Base-by-base conservation (phyloP, 768 basidiomycete species). In the Tricholomella constricta region DNA sequence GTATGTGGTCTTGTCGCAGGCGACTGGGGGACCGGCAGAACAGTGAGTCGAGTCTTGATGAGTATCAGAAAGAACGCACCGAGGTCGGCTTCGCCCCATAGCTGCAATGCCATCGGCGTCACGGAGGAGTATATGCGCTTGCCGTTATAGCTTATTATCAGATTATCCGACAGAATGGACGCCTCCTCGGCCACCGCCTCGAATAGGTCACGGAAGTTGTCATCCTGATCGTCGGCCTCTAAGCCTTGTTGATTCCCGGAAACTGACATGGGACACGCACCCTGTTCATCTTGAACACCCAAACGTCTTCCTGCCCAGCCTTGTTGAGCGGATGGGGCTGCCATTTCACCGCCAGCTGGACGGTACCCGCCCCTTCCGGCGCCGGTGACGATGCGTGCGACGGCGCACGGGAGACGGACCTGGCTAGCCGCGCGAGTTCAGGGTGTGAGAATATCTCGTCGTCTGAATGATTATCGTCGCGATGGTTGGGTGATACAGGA, bases 11-110 rank as follows among this genome's bases (percentile, higher is more conserved):
- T 78, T 78, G 48, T 86, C 81, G 60, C 82, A 91, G 7, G 84
- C 90, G 53, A 83, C 90, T 91, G 56, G 40, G 54, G 27, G 22
- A 6, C 20, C 46, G 22, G 17, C 45, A 32, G 48, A 46, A 23
- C 35, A 40, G 47, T 31, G 40, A 26, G 38, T n/a, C 19, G 29
- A 14, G 27, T 4, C n/a, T 29, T 32, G 41, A 31, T 43, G 25
- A 38, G 2, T 12, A 37, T 23, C 11, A 42, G 15, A 31, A 44
- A 27, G 19, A 25, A 49, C 78, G 29, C 38, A 89, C 89, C 80
- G 20, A 92, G 70, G 36, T 85, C 81, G 25, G 81, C 86, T 52
- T 86, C 80, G 3, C 75, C 77, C 84, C 87, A 89, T 14, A 91
- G 80, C 12, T 75, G 76, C 40, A 92, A 74, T 15, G 80, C 78